These are phyloP conservation scores for Eutrema japonicum DNA, from an alignment of 345 rosid genomes.

Conservation along the genomic window DNA sequence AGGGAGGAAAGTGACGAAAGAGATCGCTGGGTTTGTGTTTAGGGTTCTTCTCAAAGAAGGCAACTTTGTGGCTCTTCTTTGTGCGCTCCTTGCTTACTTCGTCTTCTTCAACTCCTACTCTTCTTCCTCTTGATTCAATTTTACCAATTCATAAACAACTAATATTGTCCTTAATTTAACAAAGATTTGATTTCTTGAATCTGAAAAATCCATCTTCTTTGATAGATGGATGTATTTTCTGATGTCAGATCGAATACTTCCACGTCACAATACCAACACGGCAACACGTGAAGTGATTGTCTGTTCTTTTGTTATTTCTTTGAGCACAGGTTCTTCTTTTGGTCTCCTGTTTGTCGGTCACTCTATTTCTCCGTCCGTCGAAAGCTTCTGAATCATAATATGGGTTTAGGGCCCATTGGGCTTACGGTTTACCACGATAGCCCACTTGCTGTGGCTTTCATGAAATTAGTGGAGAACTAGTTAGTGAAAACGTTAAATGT, in stretches of 20 bases:
- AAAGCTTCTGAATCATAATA: not conserved
- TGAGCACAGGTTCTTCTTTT: conserved; percentile 30
- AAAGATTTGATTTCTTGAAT: conserved; percentile 25
- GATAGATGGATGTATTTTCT: conserved; percentile 20
- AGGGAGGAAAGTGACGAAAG: conserved; percentile 78
- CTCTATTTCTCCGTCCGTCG: not conserved
- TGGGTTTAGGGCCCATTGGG: conserved; percentile 6
- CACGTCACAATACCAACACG: conserved; percentile 40
- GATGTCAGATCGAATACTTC: conserved; percentile 36
- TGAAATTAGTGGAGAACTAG: no score
- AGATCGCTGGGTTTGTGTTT: conserved; percentile 66
- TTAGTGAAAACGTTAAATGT: no score
- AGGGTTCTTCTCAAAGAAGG: conserved; percentile 82
- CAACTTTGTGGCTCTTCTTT: conserved; percentile 69
- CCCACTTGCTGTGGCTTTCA: not conserved
- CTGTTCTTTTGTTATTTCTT: conserved; percentile 18
- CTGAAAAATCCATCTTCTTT: conserved; percentile 26
- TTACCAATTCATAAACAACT: conserved; percentile 17
- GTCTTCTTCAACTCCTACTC: conserved; percentile 49
- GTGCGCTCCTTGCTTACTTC: conserved; percentile 81
- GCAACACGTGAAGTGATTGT: conserved; percentile 39
- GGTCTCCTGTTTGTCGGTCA: conserved; percentile 39
- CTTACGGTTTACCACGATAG: not conserved
- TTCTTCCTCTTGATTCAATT: conserved; percentile 15
- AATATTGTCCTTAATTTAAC: not conserved